phyloP scores from a whole-genome alignment of 257 asterid species.

The Agastache rugosa region DNA sequence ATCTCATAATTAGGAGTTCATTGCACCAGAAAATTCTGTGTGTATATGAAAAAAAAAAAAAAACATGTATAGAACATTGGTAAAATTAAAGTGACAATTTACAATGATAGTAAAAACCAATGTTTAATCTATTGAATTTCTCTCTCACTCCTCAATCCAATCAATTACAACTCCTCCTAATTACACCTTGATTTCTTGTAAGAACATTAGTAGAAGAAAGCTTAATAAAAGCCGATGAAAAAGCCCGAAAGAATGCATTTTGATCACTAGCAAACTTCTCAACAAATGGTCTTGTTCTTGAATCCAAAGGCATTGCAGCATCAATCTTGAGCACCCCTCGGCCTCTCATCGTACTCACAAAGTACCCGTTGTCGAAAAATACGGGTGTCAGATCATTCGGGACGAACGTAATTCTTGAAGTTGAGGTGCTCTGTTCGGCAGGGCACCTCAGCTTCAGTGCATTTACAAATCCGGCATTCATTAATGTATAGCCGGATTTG shows the following conservation, averaged over 20 bases:
- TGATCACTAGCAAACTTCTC: conserved; percentile 44
- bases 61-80: too few relatives aligned
- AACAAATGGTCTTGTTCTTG: conserved; percentile 47
- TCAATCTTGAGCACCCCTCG: conserved; percentile 51
- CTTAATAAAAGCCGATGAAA: conserved; percentile 56
- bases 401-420: conserved; percentile 36
- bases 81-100: too few relatives aligned
- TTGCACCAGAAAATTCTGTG: too few relatives aligned
- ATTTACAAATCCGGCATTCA: conserved; percentile 26
- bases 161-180: conserved; percentile 46
- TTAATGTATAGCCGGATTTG: not conserved
- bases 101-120: not conserved
- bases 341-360: conserved; percentile 35
- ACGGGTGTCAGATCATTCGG: conserved; percentile 46
- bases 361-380: conserved; percentile 53
- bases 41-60: too few relatives aligned
- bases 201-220: conserved; percentile 49
- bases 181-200: conserved; percentile 46
- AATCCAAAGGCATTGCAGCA: conserved; percentile 49
- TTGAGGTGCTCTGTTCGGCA: not conserved
- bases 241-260: conserved; percentile 44
- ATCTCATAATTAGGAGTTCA: too few relatives aligned
- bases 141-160: conserved; percentile 18
- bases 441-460: conserved; percentile 43
- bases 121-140: not conserved